Evolutionary conservation across 805 yeast species (phyloP).

Genomic region (Zygotorulaspora florentina): DNA sequence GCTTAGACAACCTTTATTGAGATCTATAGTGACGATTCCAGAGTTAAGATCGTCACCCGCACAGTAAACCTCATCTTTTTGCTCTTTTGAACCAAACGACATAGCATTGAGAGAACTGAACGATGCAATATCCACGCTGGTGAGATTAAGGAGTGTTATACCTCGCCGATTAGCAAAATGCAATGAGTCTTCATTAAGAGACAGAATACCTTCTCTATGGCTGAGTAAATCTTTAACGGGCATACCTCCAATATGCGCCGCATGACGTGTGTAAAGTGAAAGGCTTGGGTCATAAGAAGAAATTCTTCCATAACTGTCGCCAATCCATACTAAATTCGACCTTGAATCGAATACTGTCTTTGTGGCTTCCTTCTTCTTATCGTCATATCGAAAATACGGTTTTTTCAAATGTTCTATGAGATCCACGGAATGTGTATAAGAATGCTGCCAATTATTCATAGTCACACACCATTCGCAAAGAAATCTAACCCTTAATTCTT

Average conservation of each 20-base stretch:
- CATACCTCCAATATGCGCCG: conserved; percentile 43
- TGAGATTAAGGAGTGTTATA: conserved; percentile 37
- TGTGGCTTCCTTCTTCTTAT: conserved; percentile 30
- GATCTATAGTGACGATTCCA: conserved; percentile 42
- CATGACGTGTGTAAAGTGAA: conserved; percentile 54
- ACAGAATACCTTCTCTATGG: conserved; percentile 53
- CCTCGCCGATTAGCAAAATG: conserved; percentile 58
- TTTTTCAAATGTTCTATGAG: conserved; percentile 31
- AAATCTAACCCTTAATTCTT: background rate
- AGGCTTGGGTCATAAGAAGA: conserved; percentile 45
- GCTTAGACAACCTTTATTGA: conserved; percentile 37
- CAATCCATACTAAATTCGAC: conserved; percentile 83
- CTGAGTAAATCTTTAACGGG: conserved; percentile 51
- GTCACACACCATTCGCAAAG: conserved; percentile 3
- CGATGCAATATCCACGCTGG: conserved; percentile 31
- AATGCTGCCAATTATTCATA: conserved; percentile 37
- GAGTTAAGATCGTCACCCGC: conserved; percentile 37
- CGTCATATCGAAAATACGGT: conserved; percentile 32
- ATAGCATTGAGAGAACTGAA: conserved; percentile 38
- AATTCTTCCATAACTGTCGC: conserved; percentile 56
- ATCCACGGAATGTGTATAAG: conserved; percentile 29
- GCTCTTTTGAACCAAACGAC: conserved; percentile 38
- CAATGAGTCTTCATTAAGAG: conserved; percentile 50
- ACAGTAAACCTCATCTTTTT: conserved; percentile 43
- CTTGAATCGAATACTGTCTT: conserved; percentile 57